Conservation (phyloP, 441 rosid genomes). For the Euphorbia celastroides region DNA sequence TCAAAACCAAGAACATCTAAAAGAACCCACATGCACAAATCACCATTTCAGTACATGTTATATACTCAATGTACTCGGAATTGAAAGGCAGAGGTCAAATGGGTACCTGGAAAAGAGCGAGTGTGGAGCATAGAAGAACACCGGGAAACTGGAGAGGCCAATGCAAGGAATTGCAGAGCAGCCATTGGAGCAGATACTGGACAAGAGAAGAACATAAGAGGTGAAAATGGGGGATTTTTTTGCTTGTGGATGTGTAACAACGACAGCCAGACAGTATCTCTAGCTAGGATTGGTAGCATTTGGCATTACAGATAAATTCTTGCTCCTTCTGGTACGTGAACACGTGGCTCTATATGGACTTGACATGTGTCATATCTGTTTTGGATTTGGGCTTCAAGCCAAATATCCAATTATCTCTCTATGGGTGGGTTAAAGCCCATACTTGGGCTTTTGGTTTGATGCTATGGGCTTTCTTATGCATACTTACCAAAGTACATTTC, state of each 20-base stretch:
- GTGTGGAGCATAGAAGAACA: constrained; percentile 26
- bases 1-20: background rate
- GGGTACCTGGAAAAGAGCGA: constrained; percentile 40
- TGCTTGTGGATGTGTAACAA: constrained; percentile 37
- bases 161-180: constrained; percentile 44
- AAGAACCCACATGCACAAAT: background rate
- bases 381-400: background rate
- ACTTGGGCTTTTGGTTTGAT: too few species aligned
- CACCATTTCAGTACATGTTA: background rate
- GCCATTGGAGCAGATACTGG: constrained; percentile 36
- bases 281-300: constrained; percentile 8
- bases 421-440: too few species aligned
- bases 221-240: constrained; percentile 4
- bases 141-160: constrained; percentile 39
- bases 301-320: background rate
- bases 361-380: background rate
- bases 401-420: too few species aligned
- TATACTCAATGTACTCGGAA: background rate
- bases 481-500: too few species aligned
- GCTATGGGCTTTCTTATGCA: too few species aligned
- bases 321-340: background rate
- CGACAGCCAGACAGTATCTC: constrained; percentile 31
- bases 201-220: constrained; percentile 2
- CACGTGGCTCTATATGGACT: background rate
- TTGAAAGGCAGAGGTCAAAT: background rate